Base-by-base conservation (phyloP, 495 filamentous ascomycete species). In the Aspergillus conjunctus region DNA sequence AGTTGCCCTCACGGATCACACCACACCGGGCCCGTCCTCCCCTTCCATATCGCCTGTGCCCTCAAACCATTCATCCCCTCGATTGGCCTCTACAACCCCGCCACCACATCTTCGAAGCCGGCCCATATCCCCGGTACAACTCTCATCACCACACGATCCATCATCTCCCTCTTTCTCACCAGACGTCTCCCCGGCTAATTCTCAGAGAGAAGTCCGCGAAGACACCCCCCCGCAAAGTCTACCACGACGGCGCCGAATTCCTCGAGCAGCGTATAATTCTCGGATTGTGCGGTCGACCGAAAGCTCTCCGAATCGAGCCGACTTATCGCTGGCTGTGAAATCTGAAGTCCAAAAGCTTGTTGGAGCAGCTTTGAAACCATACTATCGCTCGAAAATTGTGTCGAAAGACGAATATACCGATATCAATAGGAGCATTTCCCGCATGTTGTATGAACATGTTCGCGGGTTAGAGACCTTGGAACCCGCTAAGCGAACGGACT, bases 391-490 rank as follows among this genome's bases (percentile, higher is more conserved):
- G 31, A 85, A 85, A 56, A 77, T 85, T 46, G 77, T 97, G 10
- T 87, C 86, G 33, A 87, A 90, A 65, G 88, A 95, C 43, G 88
- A 96, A 70, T 97, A 91, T 74, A 92, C 88, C 6, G 84, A 87
- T 48, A 92, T 96, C 74, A 96, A 96, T 70, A 85, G 91, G 48
- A 87, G 85, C 37, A 85, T 96, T 26, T 94, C 89, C 14, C 84
- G 90, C 17, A 87, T 84, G 73, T 75, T 97, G n/a, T 97, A 97
- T 69, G 89, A 95, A 41, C 84, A 85, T 39, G 85, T 93, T 14
- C 84, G 82, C 7, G 85, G 88, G 48, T 77, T 79, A 1, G 78
- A 82, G n/a, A 72, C 75, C 3, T 70, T 88, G 10, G 81, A 85
- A 33, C 77, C 83, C 10, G 80, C 83, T 12, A 79, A 83, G 39